phyloP scores from a whole-genome alignment of 2,329 filamentous ascomycete genomes.

The Epicoccum sorghinum region DNA sequence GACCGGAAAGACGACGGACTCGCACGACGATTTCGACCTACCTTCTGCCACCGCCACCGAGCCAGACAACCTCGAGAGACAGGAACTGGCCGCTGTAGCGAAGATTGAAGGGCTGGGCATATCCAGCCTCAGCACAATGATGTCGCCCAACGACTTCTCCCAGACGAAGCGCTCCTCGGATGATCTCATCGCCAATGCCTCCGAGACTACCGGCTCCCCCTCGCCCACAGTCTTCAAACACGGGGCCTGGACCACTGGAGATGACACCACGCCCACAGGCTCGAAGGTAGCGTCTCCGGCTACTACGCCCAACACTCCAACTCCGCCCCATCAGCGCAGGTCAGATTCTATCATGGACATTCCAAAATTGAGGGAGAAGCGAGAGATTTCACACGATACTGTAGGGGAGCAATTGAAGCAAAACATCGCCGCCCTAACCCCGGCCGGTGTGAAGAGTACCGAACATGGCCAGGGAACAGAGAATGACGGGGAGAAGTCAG shows the following conservation, averaged over 20 bases:
- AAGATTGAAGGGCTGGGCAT: slow-evolving; percentile 36
- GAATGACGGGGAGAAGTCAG: not conserved
- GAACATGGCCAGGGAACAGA: not conserved
- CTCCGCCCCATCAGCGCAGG: slow-evolving; percentile 23
- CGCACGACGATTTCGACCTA: slow-evolving; percentile 40
- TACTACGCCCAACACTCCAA: slow-evolving; percentile 21
- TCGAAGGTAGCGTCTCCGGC: slow-evolving; percentile 20
- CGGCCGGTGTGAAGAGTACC: not conserved
- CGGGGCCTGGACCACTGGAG: slow-evolving; percentile 23
- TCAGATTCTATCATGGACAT: slow-evolving; percentile 19
- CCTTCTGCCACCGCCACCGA: slow-evolving; percentile 35
- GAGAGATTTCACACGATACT: not conserved
- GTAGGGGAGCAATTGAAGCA: not conserved
- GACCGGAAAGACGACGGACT: slow-evolving; percentile 14
- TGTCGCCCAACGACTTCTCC: slow-evolving; percentile 34
- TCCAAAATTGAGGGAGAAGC: not conserved
- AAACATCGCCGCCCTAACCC: not conserved
- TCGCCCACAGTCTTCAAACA: slow-evolving; percentile 21
- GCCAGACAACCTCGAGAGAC: slow-evolving; percentile 19
- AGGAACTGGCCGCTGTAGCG: slow-evolving; percentile 21
- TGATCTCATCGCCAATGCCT: slow-evolving; percentile 38
- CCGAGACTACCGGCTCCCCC: slow-evolving; percentile 32
- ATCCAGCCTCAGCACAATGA: slow-evolving; percentile 14
- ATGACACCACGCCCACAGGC: slow-evolving; percentile 19
- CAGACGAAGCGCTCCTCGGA: slow-evolving; percentile 45